phyloP scores from a whole-genome alignment of 352 stramenopile genomes.

The Phytopythium mirpurense region DNA sequence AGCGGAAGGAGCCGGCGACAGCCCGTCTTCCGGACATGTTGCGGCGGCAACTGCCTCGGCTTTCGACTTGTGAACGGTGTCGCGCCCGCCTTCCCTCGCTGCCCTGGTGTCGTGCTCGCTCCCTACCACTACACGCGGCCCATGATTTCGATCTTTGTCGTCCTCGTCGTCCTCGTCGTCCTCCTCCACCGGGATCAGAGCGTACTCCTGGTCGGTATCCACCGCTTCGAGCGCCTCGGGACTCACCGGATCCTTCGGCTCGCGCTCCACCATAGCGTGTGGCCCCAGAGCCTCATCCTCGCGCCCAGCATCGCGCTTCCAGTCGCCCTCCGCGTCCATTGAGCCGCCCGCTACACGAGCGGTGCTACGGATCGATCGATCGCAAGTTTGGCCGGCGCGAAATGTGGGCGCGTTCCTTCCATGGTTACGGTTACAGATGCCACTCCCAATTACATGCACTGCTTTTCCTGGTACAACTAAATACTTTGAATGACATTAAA shows the following conservation, averaged over 20 bases:
- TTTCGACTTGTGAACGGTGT: too few relatives aligned
- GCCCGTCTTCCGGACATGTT: neutral
- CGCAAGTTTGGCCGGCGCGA: neutral
- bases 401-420: neutral
- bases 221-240: neutral
- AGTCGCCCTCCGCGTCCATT: neutral
- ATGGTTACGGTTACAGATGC: too few relatives aligned
- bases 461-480: too few relatives aligned
- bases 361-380: neutral
- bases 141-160: too few relatives aligned
- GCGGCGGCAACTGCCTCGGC: neutral
- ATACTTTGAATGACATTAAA: too few relatives aligned
- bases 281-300: neutral
- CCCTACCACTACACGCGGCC: too few relatives aligned
- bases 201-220: neutral
- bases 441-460: too few relatives aligned
- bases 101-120: too few relatives aligned
- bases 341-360: neutral
- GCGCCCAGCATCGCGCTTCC: neutral
- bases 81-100: too few relatives aligned
- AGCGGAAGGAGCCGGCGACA: neutral
- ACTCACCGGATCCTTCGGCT: conserved; percentile 8
- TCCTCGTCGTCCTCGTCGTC: neutral
- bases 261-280: neutral
- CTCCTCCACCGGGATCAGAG: conserved; percentile 1